Base-by-base conservation (phyloP, 1,139 yeast genomes). In the Yamadazyma atlantica region DNA sequence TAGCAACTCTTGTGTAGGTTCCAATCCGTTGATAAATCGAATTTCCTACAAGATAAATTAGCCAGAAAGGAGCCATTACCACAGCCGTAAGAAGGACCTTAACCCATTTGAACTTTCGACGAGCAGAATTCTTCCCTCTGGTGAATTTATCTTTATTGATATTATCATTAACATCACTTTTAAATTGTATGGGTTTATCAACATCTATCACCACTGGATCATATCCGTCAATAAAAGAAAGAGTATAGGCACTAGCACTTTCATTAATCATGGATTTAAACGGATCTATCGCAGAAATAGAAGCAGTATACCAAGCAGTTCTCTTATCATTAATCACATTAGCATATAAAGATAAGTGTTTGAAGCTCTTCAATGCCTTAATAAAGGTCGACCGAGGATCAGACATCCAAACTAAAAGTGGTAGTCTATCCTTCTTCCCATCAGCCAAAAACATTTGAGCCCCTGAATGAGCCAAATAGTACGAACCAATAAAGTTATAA, bases 301-400 rank as follows among this genome's bases (percentile, higher is more conserved):
- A 85, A 0, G 95, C 71, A 0, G 95, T 86, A 72, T 85, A 86
- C 82, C 87, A 87, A 22, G 85, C 75, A 4, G 94, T 81, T 48
- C 95, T 73, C 49, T 79, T 81, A 60, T 87, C 96, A 47, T 86
- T 85, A 42, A 84, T 74, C 29, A 83, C 73, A 57, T 87, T 87
- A 4, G 92, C 85, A 54, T 87, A 87, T 39, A 86, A 59, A 1
- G 80, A 58, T 37, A 71, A 66, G 43, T 75, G 55, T 40, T 69
- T 63, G 60, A 87, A 87, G 26, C 44, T 40, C 23, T 64, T 50
- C 39, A 87, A 66, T 1, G 80, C 85, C 48, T 69, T 68, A 56
- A 61, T 76, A 54, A 85, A 87, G 4, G 73, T 69, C 0, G 90
- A 79, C 26, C 64, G 58, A 2, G 80, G 77, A 41, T 77, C 75